phyloP scores from a whole-genome alignment of 371 early-diverging fungal species.

The Mucor ambiguus region DNA sequence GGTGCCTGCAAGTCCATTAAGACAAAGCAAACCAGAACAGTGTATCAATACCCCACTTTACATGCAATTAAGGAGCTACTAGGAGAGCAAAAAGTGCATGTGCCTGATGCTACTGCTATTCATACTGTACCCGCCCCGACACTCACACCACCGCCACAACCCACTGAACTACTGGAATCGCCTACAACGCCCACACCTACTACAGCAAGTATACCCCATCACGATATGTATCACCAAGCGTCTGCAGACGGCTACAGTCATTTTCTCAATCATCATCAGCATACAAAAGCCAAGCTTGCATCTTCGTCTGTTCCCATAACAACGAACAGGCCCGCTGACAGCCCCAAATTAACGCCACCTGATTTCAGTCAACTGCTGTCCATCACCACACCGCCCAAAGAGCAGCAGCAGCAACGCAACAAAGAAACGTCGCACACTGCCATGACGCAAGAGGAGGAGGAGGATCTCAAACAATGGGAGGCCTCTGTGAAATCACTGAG shows the following conservation, averaged over 20 bases:
- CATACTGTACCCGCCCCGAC: neutral
- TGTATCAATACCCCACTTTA: slow-evolving; percentile 65
- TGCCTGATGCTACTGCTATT: neutral
- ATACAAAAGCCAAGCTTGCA: slow-evolving; percentile 13
- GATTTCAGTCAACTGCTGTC: slow-evolving; percentile 13
- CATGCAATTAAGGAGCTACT: slow-evolving; percentile 33
- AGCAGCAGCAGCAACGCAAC: neutral
- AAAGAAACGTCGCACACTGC: neutral
- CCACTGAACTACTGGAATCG: neutral
- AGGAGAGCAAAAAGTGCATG: neutral
- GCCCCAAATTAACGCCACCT: slow-evolving; percentile 3
- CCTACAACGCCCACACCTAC: neutral
- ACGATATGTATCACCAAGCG: slow-evolving; percentile 26
- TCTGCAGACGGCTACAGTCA: slow-evolving; percentile 32
- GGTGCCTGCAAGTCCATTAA: slow-evolving; percentile 68
- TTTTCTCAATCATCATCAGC: slow-evolving; percentile 23
- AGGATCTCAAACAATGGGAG: slow-evolving; percentile 29
- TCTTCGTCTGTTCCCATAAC: neutral
- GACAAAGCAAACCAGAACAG: slow-evolving; percentile 68
- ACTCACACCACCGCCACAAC: neutral
- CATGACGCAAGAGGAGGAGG: slow-evolving; percentile 29
- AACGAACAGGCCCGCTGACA: neutral
- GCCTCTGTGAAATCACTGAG: slow-evolving; percentile 29
- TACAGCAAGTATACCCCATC: neutral
- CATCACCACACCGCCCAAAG: neutral